A percentile compares a stretch with the other conserved stretches of the same genome.
These are phyloP conservation scores for Herpetospermum pedunculosum DNA, from an alignment of 306 rosid species.

Conservation along the genomic window DNA sequence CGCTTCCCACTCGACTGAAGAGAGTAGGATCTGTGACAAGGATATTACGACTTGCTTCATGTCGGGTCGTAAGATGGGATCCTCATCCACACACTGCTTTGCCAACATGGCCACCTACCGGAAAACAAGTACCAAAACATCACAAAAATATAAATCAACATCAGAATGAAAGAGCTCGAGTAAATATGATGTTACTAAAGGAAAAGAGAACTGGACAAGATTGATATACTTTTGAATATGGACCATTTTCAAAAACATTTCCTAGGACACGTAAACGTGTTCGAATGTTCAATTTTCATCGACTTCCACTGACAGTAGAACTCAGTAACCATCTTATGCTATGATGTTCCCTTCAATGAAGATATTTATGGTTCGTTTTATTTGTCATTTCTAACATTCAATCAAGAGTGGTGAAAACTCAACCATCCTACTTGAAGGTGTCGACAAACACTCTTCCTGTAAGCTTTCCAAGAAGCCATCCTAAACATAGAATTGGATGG, in stretches of 20 bases:
- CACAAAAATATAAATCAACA: background rate
- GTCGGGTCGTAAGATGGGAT: slow-evolving; percentile 82
- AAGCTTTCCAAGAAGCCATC: background rate
- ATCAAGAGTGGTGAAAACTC: background rate
- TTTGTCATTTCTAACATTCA: background rate
- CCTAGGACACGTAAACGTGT: background rate
- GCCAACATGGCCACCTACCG: slow-evolving; percentile 72
- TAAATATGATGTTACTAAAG: background rate
- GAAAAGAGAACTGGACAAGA: background rate
- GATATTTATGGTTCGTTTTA: background rate
- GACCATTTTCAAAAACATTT: background rate
- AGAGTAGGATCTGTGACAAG: slow-evolving; percentile 76
- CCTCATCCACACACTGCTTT: slow-evolving; percentile 91
- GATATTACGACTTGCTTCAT: slow-evolving; percentile 85
- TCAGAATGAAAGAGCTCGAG: background rate
- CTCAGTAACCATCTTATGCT: background rate
- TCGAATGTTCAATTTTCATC: background rate
- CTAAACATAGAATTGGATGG: background rate
- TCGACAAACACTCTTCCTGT: background rate
- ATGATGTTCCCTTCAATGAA: background rate
- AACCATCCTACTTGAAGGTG: background rate
- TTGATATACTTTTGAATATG: background rate
- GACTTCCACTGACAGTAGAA: background rate
- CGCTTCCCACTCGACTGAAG: slow-evolving; percentile 98
- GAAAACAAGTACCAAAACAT: slow-evolving; percentile 3